These are phyloP conservation scores for Pontederia paniculata DNA, from an alignment of 176 grass and related monocot genomes.

Conservation along the genomic window DNA sequence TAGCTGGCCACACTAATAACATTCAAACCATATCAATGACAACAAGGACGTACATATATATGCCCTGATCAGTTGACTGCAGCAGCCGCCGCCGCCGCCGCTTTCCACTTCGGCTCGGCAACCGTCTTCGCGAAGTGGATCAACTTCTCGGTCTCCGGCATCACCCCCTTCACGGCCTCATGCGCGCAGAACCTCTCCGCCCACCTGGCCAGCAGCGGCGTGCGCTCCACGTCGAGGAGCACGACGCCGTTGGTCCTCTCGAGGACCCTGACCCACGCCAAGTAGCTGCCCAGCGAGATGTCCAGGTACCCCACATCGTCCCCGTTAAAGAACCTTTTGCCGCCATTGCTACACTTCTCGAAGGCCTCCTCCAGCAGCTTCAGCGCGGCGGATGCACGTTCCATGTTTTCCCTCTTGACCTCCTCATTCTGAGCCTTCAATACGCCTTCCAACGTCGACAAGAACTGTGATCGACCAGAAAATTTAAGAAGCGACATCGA, in stretches of 20 bases:
- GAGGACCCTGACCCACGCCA: not conserved
- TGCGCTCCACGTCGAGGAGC: not conserved
- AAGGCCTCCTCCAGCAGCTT: not conserved
- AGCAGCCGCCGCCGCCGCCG: too few species aligned
- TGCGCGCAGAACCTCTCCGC: not conserved
- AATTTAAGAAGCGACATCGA: not conserved
- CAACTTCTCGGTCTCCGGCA: not conserved
- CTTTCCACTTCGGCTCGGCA: too few species aligned
- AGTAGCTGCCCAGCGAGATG: not conserved
- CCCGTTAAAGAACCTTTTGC: not conserved
- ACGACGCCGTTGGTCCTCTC: not conserved
- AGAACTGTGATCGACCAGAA: not conserved
- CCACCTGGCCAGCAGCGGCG: not conserved
- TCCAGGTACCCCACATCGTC: not conserved
- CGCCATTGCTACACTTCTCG: not conserved
- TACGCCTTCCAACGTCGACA: not conserved
- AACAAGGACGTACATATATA: too few species aligned
- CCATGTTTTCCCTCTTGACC: not conserved
- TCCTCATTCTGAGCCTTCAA: not conserved
- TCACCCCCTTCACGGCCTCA: not conserved
- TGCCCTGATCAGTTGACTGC: too few species aligned
- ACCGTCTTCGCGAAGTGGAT: not conserved
- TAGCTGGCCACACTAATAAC: too few species aligned
- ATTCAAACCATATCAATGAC: too few species aligned
- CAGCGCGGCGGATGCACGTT: not conserved